Conservation (phyloP, 345 rosid species). For the Angophora floribunda region DNA sequence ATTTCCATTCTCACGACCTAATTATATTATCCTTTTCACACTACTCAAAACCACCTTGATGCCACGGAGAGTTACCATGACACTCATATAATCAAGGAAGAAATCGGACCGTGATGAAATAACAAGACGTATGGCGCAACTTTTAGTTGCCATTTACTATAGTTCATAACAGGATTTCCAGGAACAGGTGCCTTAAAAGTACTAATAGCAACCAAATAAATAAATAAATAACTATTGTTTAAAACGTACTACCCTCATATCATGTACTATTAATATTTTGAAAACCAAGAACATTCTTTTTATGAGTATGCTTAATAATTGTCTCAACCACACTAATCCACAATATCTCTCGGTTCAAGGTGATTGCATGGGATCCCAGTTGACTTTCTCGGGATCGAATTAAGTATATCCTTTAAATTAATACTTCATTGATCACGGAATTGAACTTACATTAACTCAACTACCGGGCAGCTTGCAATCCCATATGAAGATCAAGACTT, state of each 20-base stretch:
- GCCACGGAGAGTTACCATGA: accelerated
- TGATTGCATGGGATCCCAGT: neutral
- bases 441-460: neutral
- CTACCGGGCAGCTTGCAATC: neutral
- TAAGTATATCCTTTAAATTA: neutral
- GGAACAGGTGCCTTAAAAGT: neutral
- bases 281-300: neutral
- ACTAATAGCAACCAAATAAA: neutral
- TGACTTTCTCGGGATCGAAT: neutral
- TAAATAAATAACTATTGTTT: neutral
- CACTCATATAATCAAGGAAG: neutral
- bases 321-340: neutral
- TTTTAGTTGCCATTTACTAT: neutral
- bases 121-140: neutral
- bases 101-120: neutral
- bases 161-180: too few relatives aligned
- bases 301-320: neutral
- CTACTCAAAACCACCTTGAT: neutral
- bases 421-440: neutral
- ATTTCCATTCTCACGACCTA: neutral
- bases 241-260: neutral
- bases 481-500: neutral
- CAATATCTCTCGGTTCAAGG: neutral
- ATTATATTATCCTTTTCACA: neutral
- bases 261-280: neutral